Base-by-base conservation (phyloP, 2,329 filamentous ascomycete species). In the Aplosporella prunicola region DNA sequence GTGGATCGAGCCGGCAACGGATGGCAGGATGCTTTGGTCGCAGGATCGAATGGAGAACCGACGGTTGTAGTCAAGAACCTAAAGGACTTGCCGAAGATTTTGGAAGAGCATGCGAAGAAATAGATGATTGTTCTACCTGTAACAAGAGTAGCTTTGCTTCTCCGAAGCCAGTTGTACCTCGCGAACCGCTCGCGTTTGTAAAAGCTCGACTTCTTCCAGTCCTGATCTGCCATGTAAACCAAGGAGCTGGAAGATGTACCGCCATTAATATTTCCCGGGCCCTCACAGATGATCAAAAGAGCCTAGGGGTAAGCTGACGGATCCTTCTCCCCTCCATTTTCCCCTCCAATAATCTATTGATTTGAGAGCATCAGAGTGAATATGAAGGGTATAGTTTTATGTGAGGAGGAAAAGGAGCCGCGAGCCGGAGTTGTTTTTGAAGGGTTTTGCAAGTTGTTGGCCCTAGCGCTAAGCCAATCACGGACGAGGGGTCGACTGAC, bases 271-370 rank as follows among this genome's bases (percentile, higher is more conserved):
- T 66, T 67, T 67, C 58, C 64, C 63, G 57, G 60, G 53, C 56
- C 60, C 57, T 58, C 60, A 63, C 58, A 43, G 47, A 41, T 33
- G 44, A 45, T 49, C 55, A 50, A 61, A 67, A 66, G 63, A 64
- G 61, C 65, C 50, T 52, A 54, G 74, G 71, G 71, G 71, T 76
- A 77, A 76, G 71, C 67, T 64, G 68, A 70, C 67, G 60, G 47
- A 60, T 69, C 64, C 48, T 46, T 76, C 74, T 79, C 50, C 73
- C 75, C 73, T 74, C 68, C 74, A 72, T 58, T 78, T 79, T 79
- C 76, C 76, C 76, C 74, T 79, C 76, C 71, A 69, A 59, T 63
- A 64, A 69, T 67, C 66, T 71, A 75, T 68, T 64, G 71, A 58
- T 60, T 59, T 55, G 64, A 66, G 58, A 66, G 71, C 71, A 64